A percentile compares a stretch with the other conserved stretches of the same genome.
Conservation (phyloP, 108 stramenopile species). For the Discostella pseudostelligera region DNA sequence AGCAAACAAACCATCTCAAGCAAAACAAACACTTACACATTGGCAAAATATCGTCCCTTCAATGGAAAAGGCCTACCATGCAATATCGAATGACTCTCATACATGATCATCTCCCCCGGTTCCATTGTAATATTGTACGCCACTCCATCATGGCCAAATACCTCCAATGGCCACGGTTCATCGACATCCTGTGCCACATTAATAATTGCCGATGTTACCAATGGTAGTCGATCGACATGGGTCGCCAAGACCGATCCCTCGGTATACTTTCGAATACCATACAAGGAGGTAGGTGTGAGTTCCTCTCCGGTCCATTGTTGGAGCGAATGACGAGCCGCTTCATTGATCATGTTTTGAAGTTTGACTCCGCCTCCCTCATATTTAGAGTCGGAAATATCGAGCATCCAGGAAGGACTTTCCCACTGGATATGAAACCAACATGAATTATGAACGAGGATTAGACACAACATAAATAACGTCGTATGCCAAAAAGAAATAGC, state of each 20-base stretch:
- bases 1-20: slow-evolving; percentile 5
- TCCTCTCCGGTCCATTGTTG: slow-evolving; percentile 59
- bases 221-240: slow-evolving; percentile 77
- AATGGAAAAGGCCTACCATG: slow-evolving; percentile 92
- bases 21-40: slow-evolving; percentile 46
- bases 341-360: slow-evolving; percentile 32
- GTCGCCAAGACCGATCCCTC: slow-evolving; percentile 49
- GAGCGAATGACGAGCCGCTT: slow-evolving; percentile 26
- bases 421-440: slow-evolving; percentile 30
- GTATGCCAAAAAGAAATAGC: too few relatives aligned
- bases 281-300: slow-evolving; percentile 26
- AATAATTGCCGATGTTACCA: slow-evolving; percentile 86
- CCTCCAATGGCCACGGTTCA: slow-evolving; percentile 85
- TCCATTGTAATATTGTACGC: slow-evolving; percentile 75
- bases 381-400: slow-evolving; percentile 17
- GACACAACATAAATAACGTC: background rate
- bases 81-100: slow-evolving; percentile 86
- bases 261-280: slow-evolving; percentile 61
- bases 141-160: slow-evolving; percentile 87
- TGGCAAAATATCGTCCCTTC: slow-evolving; percentile 79
- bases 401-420: slow-evolving; percentile 40
- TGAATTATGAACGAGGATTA: too few relatives aligned
- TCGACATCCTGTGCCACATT: slow-evolving; percentile 93
- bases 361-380: slow-evolving; percentile 10
- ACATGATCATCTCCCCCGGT: slow-evolving; percentile 89